Conservation (phyloP, 306 rosid species). For the Adenanthera pavonina region DNA sequence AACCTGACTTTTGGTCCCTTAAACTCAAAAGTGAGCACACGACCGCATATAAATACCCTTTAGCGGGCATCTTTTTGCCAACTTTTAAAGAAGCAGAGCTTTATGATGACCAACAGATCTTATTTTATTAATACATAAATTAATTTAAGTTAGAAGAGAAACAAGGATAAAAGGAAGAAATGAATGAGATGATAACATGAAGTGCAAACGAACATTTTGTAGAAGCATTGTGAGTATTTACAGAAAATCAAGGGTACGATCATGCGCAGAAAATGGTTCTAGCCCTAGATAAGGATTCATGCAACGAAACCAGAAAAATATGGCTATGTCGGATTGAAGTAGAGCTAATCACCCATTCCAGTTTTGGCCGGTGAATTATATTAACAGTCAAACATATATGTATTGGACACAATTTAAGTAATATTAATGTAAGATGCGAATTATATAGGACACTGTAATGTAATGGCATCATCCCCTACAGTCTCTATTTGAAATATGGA, state of each 20-base stretch:
- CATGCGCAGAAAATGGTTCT: not conserved
- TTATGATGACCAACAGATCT: not conserved
- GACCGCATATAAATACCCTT: not conserved
- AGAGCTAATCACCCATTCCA: not conserved
- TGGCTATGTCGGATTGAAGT: not conserved
- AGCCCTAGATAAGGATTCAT: not conserved
- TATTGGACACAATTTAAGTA: not conserved
- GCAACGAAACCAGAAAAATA: not conserved
- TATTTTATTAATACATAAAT: not conserved
- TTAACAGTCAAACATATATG: not conserved
- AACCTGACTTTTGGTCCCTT: not conserved
- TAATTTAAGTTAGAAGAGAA: not conserved
- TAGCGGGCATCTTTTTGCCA: not conserved
- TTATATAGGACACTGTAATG: not conserved
- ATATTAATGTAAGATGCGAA: slow-evolving; percentile 11
- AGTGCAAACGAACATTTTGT: not conserved
- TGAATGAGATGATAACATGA: not conserved
- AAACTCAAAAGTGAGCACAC: not conserved
- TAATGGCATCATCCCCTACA: not conserved
- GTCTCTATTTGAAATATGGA: not conserved
- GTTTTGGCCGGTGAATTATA: not conserved
- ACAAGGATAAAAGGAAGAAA: not conserved
- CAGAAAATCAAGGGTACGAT: not conserved
- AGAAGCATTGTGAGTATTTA: not conserved
- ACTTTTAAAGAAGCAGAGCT: not conserved